Evolutionary conservation across 2,329 filamentous ascomycete genomes (phyloP), one percentile per base, ranked within the genome.

Genomic region (Monilinia fructicola): DNA sequence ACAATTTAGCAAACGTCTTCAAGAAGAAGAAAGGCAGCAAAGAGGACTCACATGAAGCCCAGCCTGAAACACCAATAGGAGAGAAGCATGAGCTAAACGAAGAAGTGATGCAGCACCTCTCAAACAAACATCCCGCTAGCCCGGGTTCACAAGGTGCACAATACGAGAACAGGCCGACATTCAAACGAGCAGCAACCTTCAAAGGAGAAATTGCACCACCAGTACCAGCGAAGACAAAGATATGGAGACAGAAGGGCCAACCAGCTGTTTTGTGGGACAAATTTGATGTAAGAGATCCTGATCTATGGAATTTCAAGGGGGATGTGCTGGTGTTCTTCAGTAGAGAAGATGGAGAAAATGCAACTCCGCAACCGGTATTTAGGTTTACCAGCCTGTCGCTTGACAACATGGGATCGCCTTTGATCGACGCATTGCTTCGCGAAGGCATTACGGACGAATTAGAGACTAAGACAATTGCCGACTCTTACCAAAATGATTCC

Each of bases 241-340:
- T 53, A 23, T 66, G 64, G 64, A 52, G 64, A 35, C 35, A 40
- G 23, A 50, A 38, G 1, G 35, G 55, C 14, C 55, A 54, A 42
- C 35, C 46, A 26, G 10, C 23, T 35, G 4, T 31, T n/a, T 26
- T 48, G 14, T 66, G 54, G 55, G 55, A 66, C n/a, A 44, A 61
- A 26, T 7, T 61, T 23, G 55, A 42, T 53, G 28, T 50, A 28
- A 61, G 55, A 61, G 64, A 66, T 53, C 38, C 54, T 14, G 64
- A 66, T 40, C 23, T 66, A 21, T 88, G 85, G 85, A 84, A 87
- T 70, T 81, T 82, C 0, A 84, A 85, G 66, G 85, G 85, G 28
- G 85, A 88, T 67, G 85, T 86, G 18, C 76, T 87, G 12, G 79
- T 88, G 1, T 87, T 82, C 72, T 80, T 87, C 7, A 79, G 81